Percentiles rank a stretch among this genome's conserved stretches.
Conservation (phyloP, 75 land plant species). For the Pseudotsuga menziesii region DNA sequence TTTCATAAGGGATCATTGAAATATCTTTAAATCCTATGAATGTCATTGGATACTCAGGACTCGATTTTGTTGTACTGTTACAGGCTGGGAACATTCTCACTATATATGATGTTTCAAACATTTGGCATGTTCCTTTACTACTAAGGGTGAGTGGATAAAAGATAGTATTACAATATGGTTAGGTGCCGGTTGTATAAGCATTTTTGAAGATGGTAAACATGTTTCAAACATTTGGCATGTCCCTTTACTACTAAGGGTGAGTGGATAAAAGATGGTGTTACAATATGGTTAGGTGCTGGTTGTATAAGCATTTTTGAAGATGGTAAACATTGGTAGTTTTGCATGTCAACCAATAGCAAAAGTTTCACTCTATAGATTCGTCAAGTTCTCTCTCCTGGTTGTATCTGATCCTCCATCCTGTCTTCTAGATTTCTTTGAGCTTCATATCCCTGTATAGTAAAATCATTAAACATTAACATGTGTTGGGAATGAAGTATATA, state of each 20-base stretch:
- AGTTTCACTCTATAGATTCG: too few relatives aligned
- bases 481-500: neutral
- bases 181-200: neutral
- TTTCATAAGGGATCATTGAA: neutral
- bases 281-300: neutral
- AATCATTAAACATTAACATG: too few relatives aligned
- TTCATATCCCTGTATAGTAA: too few relatives aligned
- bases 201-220: neutral
- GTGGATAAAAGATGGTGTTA: conserved; percentile 12
- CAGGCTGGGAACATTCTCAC: conserved; percentile 73
- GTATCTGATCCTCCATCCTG: too few relatives aligned
- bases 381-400: too few relatives aligned
- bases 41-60: neutral
- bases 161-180: neutral
- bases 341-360: too few relatives aligned
- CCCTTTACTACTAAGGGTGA: conserved; percentile 76
- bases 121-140: conserved; percentile 90
- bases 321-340: neutral
- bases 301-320: neutral
- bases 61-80: conserved; percentile 3
- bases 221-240: conserved; percentile 97
- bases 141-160: conserved; percentile 51
- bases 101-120: conserved; percentile 87
- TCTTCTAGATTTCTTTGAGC: too few relatives aligned
- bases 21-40: neutral